A percentile compares a stretch with the other conserved stretches of the same genome.
These are phyloP conservation scores for Candida ortonii DNA, from an alignment of 805 yeast genomes.

Conservation along the genomic window DNA sequence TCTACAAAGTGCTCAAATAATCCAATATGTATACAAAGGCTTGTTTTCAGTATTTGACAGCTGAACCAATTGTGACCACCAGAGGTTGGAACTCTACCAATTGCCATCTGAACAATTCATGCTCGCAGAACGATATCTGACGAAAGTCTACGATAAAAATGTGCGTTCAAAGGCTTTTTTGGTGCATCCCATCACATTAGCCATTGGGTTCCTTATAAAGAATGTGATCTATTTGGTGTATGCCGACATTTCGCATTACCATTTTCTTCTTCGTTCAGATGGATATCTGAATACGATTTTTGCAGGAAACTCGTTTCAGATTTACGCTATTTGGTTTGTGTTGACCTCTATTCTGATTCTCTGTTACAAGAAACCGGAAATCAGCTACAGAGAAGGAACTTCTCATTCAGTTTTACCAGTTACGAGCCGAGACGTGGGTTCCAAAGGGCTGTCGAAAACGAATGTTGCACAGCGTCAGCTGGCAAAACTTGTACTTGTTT, in stretches of 20 bases:
- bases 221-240: slow-evolving; percentile 1
- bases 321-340: slow-evolving; percentile 12
- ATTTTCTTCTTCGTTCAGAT: slow-evolving; percentile 21
- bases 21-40: too few species aligned
- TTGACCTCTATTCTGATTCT: slow-evolving; percentile 13
- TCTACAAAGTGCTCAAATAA: too few species aligned
- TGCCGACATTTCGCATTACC: slow-evolving; percentile 6
- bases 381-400: slow-evolving; percentile 6
- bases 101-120: too few species aligned
- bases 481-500: slow-evolving; percentile 20
- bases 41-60: too few species aligned
- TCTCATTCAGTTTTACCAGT: background rate
- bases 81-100: too few species aligned
- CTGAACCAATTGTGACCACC: too few species aligned
- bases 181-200: slow-evolving; percentile 16
- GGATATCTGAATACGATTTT: slow-evolving; percentile 27
- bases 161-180: slow-evolving; percentile 6
- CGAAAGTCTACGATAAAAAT: background rate
- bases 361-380: slow-evolving; percentile 5
- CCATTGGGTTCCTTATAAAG: slow-evolving; percentile 12
- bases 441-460: too few species aligned
- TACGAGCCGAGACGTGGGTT: background rate
- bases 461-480: slow-evolving; percentile 15
- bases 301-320: slow-evolving; percentile 32
- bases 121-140: slow-evolving; percentile 1